Evolutionary conservation across 805 yeast species (phyloP).

Genomic region (Hermanozyma aechmeae): DNA sequence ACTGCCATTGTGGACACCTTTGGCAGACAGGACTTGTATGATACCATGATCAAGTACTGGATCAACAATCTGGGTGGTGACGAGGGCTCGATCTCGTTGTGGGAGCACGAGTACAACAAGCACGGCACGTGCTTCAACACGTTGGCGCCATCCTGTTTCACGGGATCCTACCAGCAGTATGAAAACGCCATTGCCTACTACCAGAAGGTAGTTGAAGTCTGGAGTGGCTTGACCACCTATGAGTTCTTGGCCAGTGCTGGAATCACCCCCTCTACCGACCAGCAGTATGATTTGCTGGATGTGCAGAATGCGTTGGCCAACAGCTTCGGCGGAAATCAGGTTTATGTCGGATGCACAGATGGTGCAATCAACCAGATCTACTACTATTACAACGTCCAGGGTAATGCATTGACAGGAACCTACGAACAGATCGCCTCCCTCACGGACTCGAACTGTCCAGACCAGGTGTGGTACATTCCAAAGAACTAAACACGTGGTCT

Average conservation of each 20-base stretch:
- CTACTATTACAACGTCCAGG: slow-evolving; percentile 17
- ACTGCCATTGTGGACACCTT: slow-evolving; percentile 23
- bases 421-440: too few species aligned
- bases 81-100: slow-evolving; percentile 34
- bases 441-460: slow-evolving; percentile 3
- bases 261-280: slow-evolving; percentile 53
- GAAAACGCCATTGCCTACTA: slow-evolving; percentile 63
- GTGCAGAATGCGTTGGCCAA: slow-evolving; percentile 43
- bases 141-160: slow-evolving; percentile 62
- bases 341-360: slow-evolving; percentile 50
- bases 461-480: slow-evolving; percentile 4
- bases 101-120: slow-evolving; percentile 91
- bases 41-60: slow-evolving; percentile 58
- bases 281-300: slow-evolving; percentile 48
- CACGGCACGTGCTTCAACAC: slow-evolving; percentile 92
- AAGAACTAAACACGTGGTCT: too few species aligned
- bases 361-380: slow-evolving; percentile 15
- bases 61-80: slow-evolving; percentile 58
- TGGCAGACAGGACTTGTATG: slow-evolving; percentile 43
- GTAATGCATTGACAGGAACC: too few species aligned
- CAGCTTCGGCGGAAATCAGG: slow-evolving; percentile 44
- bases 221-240: slow-evolving; percentile 54
- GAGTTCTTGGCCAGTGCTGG: slow-evolving; percentile 59
- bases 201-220: slow-evolving; percentile 49
- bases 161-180: slow-evolving; percentile 14